Conservation (phyloP, 257 asterid species). For the Jasminum sambac region DNA sequence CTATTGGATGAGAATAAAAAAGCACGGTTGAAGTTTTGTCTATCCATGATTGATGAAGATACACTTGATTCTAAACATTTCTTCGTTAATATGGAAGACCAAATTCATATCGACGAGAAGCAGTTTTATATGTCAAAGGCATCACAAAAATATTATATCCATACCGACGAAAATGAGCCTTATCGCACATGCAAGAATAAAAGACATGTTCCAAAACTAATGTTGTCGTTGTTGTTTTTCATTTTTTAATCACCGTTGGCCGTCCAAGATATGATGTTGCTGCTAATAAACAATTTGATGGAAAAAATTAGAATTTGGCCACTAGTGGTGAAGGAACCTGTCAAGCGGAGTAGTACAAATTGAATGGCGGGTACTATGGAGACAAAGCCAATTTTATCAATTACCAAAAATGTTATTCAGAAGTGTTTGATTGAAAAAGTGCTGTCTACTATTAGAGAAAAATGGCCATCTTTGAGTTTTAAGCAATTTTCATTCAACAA, state of each 20-base stretch:
- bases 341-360: background rate
- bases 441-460: background rate
- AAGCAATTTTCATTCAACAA: background rate
- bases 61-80: too few relatives aligned
- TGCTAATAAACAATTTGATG: background rate
- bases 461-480: background rate
- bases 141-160: background rate
- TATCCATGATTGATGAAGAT: background rate
- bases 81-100: background rate
- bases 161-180: too few relatives aligned
- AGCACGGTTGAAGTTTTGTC: too few relatives aligned
- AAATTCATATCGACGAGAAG: background rate
- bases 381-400: background rate
- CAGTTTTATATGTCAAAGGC: background rate
- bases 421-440: too few relatives aligned
- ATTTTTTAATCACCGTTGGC: background rate
- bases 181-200: background rate
- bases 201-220: background rate
- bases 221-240: too few relatives aligned
- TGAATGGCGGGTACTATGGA: background rate
- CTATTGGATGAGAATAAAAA: too few relatives aligned
- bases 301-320: background rate
- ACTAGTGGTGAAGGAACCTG: background rate
- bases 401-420: background rate
- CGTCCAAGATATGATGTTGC: too few relatives aligned